phyloP scores from a whole-genome alignment of 768 basidiomycete species.

The Podaxis sp. region DNA sequence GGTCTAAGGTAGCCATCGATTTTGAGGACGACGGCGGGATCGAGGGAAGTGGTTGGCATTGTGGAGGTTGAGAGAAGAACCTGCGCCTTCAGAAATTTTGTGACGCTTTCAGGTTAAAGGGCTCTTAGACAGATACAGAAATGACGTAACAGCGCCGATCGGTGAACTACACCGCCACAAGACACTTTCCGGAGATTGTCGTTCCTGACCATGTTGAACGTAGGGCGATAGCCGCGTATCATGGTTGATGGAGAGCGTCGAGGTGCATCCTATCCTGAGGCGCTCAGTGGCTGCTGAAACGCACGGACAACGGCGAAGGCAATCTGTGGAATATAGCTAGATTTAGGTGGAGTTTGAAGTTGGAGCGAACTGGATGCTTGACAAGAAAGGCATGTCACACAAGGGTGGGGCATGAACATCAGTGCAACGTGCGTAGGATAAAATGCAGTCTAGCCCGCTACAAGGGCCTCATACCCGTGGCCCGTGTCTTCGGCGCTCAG shows the following conservation, averaged over 20 bases:
- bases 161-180: constrained; percentile 1
- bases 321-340: too few relatives aligned
- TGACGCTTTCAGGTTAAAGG: neutral
- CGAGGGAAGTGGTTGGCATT: constrained; percentile 50
- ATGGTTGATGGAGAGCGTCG: too few relatives aligned
- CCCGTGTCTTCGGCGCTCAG: neutral
- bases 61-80: constrained; percentile 12
- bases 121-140: constrained; percentile 3
- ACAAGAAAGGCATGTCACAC: neutral
- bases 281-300: too few relatives aligned
- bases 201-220: neutral
- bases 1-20: constrained; percentile 76
- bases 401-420: neutral
- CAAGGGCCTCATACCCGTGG: neutral
- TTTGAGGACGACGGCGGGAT: constrained; percentile 56
- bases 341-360: too few relatives aligned
- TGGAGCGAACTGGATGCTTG: neutral
- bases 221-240: neutral
- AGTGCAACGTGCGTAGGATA: neutral
- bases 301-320: too few relatives aligned
- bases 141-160: constrained; percentile 6
- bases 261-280: too few relatives aligned
- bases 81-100: neutral
- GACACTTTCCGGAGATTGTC: neutral
- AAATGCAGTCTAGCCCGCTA: neutral